These are phyloP conservation scores for Suillus sp. DNA, from an alignment of 768 basidiomycete genomes.

Conservation along the genomic window DNA sequence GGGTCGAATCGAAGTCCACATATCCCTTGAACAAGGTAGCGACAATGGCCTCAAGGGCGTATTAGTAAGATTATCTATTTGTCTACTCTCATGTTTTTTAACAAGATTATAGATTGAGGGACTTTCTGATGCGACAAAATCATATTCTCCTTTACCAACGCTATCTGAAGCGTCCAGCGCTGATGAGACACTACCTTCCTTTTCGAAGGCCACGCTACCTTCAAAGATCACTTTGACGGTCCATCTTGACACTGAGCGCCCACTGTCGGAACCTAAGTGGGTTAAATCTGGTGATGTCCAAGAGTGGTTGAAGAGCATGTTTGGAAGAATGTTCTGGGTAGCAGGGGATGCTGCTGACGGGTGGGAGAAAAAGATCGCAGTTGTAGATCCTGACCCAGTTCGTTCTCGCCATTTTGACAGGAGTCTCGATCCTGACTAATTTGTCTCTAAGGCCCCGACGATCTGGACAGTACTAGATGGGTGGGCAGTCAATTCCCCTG, in stretches of 20 bases:
- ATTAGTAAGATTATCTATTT: slow-evolving; percentile 50
- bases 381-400: slow-evolving; percentile 94
- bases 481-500: slow-evolving; percentile 86
- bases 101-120: slow-evolving; percentile 64
- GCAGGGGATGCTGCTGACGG: slow-evolving; percentile 82
- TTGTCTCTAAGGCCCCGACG: slow-evolving; percentile 72
- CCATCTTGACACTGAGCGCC: slow-evolving; percentile 84
- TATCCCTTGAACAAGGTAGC: slow-evolving; percentile 60
- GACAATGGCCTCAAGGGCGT: slow-evolving; percentile 70
- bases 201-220: slow-evolving; percentile 56
- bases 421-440: slow-evolving; percentile 6
- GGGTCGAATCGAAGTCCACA: slow-evolving; percentile 80
- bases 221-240: slow-evolving; percentile 65
- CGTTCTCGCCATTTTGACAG: slow-evolving; percentile 33
- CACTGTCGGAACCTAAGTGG: slow-evolving; percentile 96
- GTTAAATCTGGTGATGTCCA: slow-evolving; percentile 93
- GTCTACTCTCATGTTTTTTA: slow-evolving; percentile 12
- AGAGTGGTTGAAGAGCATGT: slow-evolving; percentile 89
- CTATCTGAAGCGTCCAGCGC: slow-evolving; percentile 41
- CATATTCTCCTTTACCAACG: slow-evolving; percentile 62
- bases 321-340: slow-evolving; percentile 87
- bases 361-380: slow-evolving; percentile 93
- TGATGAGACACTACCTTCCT: slow-evolving; percentile 74
- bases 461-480: slow-evolving; percentile 88
- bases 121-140: slow-evolving; percentile 68